A percentile compares a stretch with the other conserved stretches of the same genome.
These are phyloP conservation scores for Globisporangium okanoganense DNA, from an alignment of 352 stramenopile species.

Conservation along the genomic window DNA sequence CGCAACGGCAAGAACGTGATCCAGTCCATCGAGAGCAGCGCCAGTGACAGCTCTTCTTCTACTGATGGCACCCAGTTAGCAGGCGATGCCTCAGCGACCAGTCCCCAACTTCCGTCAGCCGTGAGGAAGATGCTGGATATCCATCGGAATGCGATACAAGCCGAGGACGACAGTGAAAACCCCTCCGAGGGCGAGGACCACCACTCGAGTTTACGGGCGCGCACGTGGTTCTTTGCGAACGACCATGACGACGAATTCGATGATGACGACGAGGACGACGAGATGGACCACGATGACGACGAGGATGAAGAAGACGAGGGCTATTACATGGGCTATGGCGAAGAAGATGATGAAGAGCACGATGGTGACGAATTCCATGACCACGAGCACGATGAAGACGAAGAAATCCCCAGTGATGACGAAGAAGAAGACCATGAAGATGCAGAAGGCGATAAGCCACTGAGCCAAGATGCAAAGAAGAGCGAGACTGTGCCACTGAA, in stretches of 20 bases:
- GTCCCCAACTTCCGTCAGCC: slow-evolving; percentile 26
- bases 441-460: slow-evolving; percentile 10
- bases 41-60: not conserved
- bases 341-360: slow-evolving; percentile 46
- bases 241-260: slow-evolving; percentile 42
- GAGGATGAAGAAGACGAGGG: slow-evolving; percentile 47
- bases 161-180: slow-evolving; percentile 43
- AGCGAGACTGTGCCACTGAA: not conserved
- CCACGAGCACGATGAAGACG: slow-evolving; percentile 22
- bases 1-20: slow-evolving; percentile 49
- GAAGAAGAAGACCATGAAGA: slow-evolving; percentile 13
- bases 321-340: slow-evolving; percentile 53
- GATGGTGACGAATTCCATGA: slow-evolving; percentile 29
- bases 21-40: slow-evolving; percentile 26
- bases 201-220: slow-evolving; percentile 16
- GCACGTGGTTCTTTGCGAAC: slow-evolving; percentile 40
- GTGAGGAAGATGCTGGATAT: slow-evolving; percentile 57
- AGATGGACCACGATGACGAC: slow-evolving; percentile 56
- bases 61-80: not conserved
- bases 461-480: not conserved
- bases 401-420: slow-evolving; percentile 39
- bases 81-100: not conserved
- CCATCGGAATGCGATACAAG: slow-evolving; percentile 26
- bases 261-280: slow-evolving; percentile 50
- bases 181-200: slow-evolving; percentile 37